Evolutionary conservation across 148 eudicot genomes (phyloP).

Genomic region (Rhododendron kiyosumense): DNA sequence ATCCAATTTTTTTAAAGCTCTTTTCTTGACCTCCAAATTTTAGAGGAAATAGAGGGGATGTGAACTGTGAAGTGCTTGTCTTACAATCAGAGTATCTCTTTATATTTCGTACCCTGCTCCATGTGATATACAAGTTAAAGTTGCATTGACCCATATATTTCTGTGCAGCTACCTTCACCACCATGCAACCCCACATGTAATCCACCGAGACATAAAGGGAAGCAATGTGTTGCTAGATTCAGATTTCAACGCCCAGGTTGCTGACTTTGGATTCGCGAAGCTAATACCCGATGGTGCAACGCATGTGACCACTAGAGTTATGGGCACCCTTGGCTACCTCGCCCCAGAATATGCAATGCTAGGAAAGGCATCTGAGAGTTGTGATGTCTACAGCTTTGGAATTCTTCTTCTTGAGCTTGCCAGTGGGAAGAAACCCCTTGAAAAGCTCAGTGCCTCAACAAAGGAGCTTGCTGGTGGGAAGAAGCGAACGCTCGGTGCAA

Average conservation of each 20-base stretch:
- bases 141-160: not conserved
- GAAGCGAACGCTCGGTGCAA: slow-evolving; percentile 46
- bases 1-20: not conserved
- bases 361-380: slow-evolving; percentile 73
- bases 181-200: slow-evolving; percentile 83
- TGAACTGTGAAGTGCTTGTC: not conserved
- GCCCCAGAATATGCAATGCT: slow-evolving; percentile 71
- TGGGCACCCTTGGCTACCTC: slow-evolving; percentile 60
- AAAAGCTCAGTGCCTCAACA: slow-evolving; percentile 35
- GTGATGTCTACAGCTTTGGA: slow-evolving; percentile 86
- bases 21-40: not conserved
- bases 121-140: not conserved
- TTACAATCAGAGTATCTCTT: not conserved
- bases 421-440: slow-evolving; percentile 74
- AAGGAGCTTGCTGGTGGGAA: slow-evolving; percentile 75
- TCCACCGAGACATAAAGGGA: slow-evolving; percentile 90
- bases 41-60: not conserved
- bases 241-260: slow-evolving; percentile 51
- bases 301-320: slow-evolving; percentile 49
- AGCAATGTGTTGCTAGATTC: slow-evolving; percentile 81
- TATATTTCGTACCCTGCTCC: not conserved
- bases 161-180: slow-evolving; percentile 74
- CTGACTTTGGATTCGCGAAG: slow-evolving; percentile 65
- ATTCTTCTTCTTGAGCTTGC: slow-evolving; percentile 82
- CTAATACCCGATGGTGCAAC: slow-evolving; percentile 55